A percentile compares a stretch with the other conserved stretches of the same genome.
Conservation (phyloP, 2,329 filamentous ascomycete species). For the Didymellaceae sp. region DNA sequence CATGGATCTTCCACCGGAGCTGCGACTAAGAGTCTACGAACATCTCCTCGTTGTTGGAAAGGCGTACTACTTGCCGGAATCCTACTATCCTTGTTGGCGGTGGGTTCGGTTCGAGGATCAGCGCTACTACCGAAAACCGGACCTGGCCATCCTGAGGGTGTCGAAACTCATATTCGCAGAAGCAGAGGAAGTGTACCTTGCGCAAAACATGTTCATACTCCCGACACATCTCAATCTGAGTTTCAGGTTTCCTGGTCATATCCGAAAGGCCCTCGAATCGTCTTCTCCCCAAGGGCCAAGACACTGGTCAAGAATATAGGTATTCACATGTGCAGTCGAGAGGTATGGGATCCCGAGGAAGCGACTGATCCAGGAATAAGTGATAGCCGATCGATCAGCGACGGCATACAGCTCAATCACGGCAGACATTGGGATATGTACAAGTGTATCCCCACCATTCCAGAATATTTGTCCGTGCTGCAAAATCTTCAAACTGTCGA, state of each 20-base stretch:
- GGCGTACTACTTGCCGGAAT: no score
- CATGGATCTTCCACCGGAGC: no score
- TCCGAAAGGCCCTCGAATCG: not conserved
- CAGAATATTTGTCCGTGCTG: no score
- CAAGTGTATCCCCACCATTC: no score
- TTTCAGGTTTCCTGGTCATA: not conserved
- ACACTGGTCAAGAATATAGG: not conserved
- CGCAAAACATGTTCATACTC: not conserved
- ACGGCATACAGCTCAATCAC: no score
- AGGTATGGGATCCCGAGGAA: not conserved
- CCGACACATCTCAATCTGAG: not conserved
- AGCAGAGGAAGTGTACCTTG: not conserved
- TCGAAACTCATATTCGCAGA: not conserved
- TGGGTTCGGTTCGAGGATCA: not conserved
- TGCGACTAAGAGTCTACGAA: no score
- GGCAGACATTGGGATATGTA: no score
- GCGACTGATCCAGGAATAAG: not conserved
- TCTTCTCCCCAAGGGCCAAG: not conserved
- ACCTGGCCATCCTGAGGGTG: not conserved
- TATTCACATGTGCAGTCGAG: not conserved
- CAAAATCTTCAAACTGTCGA: no score
- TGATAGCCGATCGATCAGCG: no score
- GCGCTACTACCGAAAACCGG: not conserved
- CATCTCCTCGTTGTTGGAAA: no score
- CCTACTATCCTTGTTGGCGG: no score